Evolutionary conservation across 768 basidiomycete genomes (phyloP), one percentile per base, ranked within the genome.

Genomic region (Phlebiopsis gigantea): DNA sequence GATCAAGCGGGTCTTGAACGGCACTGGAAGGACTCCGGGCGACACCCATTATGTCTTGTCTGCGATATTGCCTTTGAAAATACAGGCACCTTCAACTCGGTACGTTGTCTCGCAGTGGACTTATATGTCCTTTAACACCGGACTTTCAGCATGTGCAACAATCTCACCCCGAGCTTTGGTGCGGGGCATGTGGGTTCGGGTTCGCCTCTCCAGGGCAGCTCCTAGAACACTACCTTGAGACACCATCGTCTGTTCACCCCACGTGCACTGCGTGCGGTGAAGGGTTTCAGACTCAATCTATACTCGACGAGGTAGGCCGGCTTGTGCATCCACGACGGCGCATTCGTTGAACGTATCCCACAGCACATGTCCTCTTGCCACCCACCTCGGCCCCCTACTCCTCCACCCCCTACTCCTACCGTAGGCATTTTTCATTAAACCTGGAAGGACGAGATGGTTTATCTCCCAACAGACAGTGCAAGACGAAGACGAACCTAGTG

Each of bases 181-280:
- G 58, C 48, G 58, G 47, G 12, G 5, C 26, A 6, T 59, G 58
- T 22, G 48, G 53, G 10, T 19, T 55, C 17, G 58, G 48, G 10
- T 59, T 55, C 34, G 54, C 55, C 10, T 56, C 31, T n/a, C 8
- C 39, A 10, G 43, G 47, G 8, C 49, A 45, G 19, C 30, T 59
- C 19, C 17, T 21, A 25, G 29, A n/a, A 22, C 58, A 59, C n/a
- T 59, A 44, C 25, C 47, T 41, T 10, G 44, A 47, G 6, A 14
- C 43, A 1, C 48, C 56, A 17, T 63, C 61, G 34, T 42, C 60
- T 0, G 46, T 49, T 10, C 66, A 67, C 46, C 66, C 64, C 1
- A 61, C 57, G 19, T 67, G 66, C 28, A 54, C 57, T 4, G 1
- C 51, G 2, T 67, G 66, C 39, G 57, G 59, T 17, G 47, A 64